Conservation (phyloP, 2,329 filamentous ascomycete genomes). For the Sporothrix brasiliensis region DNA sequence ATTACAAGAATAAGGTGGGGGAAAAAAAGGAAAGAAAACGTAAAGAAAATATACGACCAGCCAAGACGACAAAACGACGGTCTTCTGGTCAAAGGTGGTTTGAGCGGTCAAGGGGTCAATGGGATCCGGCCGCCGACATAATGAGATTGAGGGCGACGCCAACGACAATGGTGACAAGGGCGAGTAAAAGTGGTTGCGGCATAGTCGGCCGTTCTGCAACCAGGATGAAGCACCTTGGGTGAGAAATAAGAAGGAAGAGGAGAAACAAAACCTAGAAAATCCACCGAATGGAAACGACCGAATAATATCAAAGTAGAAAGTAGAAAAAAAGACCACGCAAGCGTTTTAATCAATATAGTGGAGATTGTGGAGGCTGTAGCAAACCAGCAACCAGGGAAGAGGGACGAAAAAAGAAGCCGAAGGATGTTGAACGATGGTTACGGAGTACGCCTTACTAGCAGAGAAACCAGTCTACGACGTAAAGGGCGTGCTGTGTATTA, state of each 20-base stretch:
- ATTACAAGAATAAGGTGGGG: neutral
- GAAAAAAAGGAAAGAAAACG: neutral
- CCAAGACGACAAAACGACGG: neutral
- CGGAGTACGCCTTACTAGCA: neutral
- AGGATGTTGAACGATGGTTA: neutral
- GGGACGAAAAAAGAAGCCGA: neutral
- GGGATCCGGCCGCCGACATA: slow-evolving; percentile 16
- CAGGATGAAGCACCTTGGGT: neutral
- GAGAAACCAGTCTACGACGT: neutral
- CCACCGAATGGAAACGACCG: neutral
- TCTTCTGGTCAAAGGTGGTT: neutral
- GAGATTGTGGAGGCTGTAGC: neutral
- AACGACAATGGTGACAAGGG: neutral
- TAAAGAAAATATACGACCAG: neutral
- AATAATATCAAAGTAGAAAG: neutral
- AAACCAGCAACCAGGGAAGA: slow-evolving; percentile 29
- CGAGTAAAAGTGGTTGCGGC: slow-evolving; percentile 1
- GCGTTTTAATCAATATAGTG: slow-evolving; percentile 27
- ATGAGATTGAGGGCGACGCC: neutral
- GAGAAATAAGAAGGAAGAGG: neutral
- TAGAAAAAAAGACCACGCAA: slow-evolving; percentile 23
- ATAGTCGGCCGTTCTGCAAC: neutral
- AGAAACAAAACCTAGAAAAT: neutral
- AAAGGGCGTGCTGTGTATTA: slow-evolving; percentile 1
- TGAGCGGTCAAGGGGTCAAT: slow-evolving; percentile 5